A percentile compares a stretch with the other conserved stretches of the same genome.
Conservation (phyloP, 2,329 filamentous ascomycete species). For the Neonectria neomacrospora region DNA sequence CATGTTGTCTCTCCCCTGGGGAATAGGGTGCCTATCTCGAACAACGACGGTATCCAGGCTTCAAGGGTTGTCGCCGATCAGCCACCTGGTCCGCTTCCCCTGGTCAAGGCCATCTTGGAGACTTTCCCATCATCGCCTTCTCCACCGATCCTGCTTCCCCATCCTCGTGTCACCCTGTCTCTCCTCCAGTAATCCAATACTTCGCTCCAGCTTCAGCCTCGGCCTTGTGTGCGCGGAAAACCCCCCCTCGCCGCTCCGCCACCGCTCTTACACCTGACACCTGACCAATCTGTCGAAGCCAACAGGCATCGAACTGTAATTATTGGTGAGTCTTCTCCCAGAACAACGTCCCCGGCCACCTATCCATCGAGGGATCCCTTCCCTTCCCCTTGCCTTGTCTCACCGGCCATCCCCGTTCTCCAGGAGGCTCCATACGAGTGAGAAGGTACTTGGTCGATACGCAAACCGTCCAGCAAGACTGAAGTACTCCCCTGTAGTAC, state of each 20-base stretch:
- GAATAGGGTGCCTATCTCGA: background rate
- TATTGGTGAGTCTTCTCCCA: background rate
- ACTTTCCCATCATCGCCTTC: slow-evolving; percentile 2
- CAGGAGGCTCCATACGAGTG: background rate
- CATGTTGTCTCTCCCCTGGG: background rate
- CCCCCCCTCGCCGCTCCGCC: slow-evolving; percentile 23
- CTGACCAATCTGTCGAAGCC: background rate
- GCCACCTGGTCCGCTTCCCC: background rate
- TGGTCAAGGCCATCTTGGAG: background rate
- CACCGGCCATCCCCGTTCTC: background rate
- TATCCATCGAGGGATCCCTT: background rate
- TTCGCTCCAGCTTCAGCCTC: slow-evolving; percentile 12
- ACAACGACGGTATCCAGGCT: background rate
- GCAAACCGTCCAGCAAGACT: no score
- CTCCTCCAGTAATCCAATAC: background rate
- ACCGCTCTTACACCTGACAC: background rate
- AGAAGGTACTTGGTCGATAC: no score
- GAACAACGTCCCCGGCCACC: background rate
- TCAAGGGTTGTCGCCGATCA: background rate
- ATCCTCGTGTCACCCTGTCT: background rate
- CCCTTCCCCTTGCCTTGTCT: background rate
- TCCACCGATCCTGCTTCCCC: background rate
- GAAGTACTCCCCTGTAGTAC: background rate
- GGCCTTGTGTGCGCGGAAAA: slow-evolving; percentile 23
- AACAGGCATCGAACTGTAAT: background rate